phyloP scores from a whole-genome alignment of 2,329 filamentous ascomycete species.

The Microdochium bolleyi region DNA sequence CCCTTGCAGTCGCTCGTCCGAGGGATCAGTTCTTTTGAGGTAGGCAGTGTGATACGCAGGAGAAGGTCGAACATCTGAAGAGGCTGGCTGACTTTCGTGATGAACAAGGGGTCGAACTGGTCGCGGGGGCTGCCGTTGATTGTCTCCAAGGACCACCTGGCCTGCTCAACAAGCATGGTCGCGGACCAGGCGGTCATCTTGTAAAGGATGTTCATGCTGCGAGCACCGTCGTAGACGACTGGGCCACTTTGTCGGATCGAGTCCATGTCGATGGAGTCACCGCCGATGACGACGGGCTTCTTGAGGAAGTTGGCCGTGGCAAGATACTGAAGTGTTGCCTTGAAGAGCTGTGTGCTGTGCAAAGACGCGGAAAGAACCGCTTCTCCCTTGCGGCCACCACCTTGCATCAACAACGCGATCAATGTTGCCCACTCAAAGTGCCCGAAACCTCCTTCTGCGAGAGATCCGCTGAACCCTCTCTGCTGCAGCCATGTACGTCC shows the following conservation, averaged over 20 bases:
- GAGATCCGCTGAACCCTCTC: conserved; percentile 64
- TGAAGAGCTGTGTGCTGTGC: conserved; percentile 90
- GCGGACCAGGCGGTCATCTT: conserved; percentile 91
- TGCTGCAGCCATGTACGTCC: conserved; percentile 87
- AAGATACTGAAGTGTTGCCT: conserved; percentile 84
- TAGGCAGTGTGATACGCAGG: conserved; percentile 20
- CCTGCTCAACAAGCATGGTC: conserved; percentile 62
- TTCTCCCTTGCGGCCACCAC: conserved; percentile 64
- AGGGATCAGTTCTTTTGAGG: conserved; percentile 8
- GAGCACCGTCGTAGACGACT: conserved; percentile 67
- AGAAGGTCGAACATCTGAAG: conserved; percentile 48
- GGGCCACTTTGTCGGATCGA: conserved; percentile 43
- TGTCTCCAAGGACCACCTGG: conserved; percentile 64
- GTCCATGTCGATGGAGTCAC: conserved; percentile 33
- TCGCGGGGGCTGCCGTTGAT: conserved; percentile 67
- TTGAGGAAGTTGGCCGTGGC: conserved; percentile 63
- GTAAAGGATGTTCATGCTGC: conserved; percentile 74
- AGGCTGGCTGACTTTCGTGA: conserved; percentile 49
- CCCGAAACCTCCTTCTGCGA: conserved; percentile 79
- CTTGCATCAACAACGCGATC: conserved; percentile 71
- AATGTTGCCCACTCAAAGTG: conserved; percentile 86
- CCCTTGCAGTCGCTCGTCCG: conserved; percentile 32
- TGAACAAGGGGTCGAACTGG: conserved; percentile 81
- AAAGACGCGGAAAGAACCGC: conserved; percentile 70
- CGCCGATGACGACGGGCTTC: conserved; percentile 50